Evolutionary conservation across 352 stramenopile species (phyloP).

Genomic region (Peronospora farinosa): DNA sequence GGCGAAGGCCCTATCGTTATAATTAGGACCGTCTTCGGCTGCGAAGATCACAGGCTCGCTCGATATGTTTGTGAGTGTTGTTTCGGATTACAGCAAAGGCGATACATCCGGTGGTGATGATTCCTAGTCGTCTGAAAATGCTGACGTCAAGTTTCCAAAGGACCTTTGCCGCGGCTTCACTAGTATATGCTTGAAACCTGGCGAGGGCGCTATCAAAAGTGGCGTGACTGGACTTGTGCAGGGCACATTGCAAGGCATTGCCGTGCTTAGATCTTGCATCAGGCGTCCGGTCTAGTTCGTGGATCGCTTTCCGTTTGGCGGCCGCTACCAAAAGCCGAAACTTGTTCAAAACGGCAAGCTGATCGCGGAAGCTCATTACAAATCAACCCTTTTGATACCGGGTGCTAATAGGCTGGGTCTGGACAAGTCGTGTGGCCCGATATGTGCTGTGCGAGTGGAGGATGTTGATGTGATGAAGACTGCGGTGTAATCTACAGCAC

Average conservation of each 20-base stretch:
- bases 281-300: slow-evolving; percentile 14
- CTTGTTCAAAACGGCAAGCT: slow-evolving; percentile 66
- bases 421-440: slow-evolving; percentile 68
- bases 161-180: slow-evolving; percentile 80
- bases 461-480: slow-evolving; percentile 63
- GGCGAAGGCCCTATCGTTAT: slow-evolving; percentile 37
- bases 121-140: slow-evolving; percentile 38
- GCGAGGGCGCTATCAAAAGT: slow-evolving; percentile 72
- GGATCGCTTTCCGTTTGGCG: slow-evolving; percentile 71
- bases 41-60: slow-evolving; percentile 84
- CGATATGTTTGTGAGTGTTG: slow-evolving; percentile 79
- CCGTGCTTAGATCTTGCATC: slow-evolving; percentile 34
- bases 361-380: slow-evolving; percentile 58
- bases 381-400: slow-evolving; percentile 51
- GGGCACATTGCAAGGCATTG: slow-evolving; percentile 71
- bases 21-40: slow-evolving; percentile 61
- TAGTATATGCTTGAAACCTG: slow-evolving; percentile 83
- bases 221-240: slow-evolving; percentile 72
- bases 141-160: slow-evolving; percentile 79
- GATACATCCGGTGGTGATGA: slow-evolving; percentile 18
- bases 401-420: slow-evolving; percentile 61
- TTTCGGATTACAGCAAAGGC: slow-evolving; percentile 48
- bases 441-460: slow-evolving; percentile 71
- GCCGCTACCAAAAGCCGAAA: slow-evolving; percentile 61
- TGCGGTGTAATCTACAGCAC: slow-evolving; percentile 81